Evolutionary conservation across 177 flowering plant species (phyloP).

Genomic region (Telopea speciosissima): DNA sequence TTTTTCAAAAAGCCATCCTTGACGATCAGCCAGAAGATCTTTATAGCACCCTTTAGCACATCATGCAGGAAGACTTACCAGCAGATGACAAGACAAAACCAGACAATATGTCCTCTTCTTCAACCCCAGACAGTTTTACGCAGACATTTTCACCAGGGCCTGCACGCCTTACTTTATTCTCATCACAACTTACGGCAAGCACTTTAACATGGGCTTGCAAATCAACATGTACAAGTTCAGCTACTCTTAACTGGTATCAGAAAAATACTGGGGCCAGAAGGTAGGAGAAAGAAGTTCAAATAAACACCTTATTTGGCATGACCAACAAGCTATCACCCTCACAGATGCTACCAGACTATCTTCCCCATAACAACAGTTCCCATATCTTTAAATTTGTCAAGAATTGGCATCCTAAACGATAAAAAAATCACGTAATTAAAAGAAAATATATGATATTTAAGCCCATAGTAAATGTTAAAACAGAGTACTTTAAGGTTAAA

Average conservation of each 20-base stretch:
- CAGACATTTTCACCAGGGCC: slow-evolving; percentile 95
- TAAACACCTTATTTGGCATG: slow-evolving; percentile 91
- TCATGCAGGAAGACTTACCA: slow-evolving; percentile 36
- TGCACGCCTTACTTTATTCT: slow-evolving; percentile 61
- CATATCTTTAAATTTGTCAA: slow-evolving; percentile 97
- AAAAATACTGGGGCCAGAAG: not conserved
- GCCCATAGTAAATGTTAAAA: too few species aligned
- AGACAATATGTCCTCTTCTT: slow-evolving; percentile 79
- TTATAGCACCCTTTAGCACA: not conserved
- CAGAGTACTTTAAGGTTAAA: too few species aligned
- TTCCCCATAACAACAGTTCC: slow-evolving; percentile 99
- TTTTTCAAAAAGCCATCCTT: too few species aligned
- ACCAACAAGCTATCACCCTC: slow-evolving; percentile 79
- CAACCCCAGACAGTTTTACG: slow-evolving; percentile 71
- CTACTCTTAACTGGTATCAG: not conserved
- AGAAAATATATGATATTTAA: too few species aligned
- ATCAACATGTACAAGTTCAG: slow-evolving; percentile 6
- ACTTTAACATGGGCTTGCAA: slow-evolving; percentile 83
- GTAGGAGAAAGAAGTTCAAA: not conserved
- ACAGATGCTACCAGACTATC: slow-evolving; percentile 69
- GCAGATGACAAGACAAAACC: slow-evolving; percentile 81
- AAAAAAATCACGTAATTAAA: not conserved
- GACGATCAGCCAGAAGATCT: not conserved
- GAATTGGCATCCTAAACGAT: slow-evolving; percentile 75
- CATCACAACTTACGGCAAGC: slow-evolving; percentile 66